phyloP scores from a whole-genome alignment of 306 rosid species.

The Vachellia pachyceras region DNA sequence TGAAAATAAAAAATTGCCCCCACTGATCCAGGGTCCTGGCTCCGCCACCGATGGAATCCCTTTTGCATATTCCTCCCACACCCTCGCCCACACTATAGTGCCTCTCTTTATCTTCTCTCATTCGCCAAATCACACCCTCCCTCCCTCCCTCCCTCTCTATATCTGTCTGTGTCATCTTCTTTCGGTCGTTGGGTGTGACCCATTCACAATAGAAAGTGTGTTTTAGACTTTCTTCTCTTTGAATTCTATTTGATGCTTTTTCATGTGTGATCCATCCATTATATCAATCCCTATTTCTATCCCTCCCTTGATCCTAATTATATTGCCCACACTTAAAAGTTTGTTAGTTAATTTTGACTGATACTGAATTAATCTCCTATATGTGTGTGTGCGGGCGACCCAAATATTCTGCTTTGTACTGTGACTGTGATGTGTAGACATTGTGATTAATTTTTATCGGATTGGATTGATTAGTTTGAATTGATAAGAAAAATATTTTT shows the following conservation, averaged over 20 bases:
- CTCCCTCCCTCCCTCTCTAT: background rate
- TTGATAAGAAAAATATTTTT: background rate
- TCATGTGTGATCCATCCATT: background rate
- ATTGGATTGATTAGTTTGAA: background rate
- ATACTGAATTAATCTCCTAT: background rate
- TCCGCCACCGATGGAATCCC: no score
- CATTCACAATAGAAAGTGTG: background rate
- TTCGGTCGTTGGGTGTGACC: slow-evolving; percentile 31
- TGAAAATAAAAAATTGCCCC: no score
- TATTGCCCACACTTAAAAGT: background rate
- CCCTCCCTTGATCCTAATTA: background rate
- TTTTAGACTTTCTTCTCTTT: background rate
- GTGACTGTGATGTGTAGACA: no score
- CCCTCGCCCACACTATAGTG: slow-evolving; percentile 32
- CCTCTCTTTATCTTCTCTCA: slow-evolving; percentile 33
- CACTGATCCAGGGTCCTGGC: no score
- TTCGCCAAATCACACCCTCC: slow-evolving; percentile 1
- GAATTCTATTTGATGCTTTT: background rate
- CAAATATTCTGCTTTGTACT: background rate
- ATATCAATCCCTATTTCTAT: background rate
- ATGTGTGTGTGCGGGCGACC: background rate
- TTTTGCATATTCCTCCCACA: slow-evolving; percentile 42
- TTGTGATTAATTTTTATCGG: background rate
- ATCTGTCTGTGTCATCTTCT: background rate
- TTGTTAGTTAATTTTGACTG: background rate